Evolutionary conservation across 768 basidiomycete species (phyloP).

Genomic region (Leccinum boreale): DNA sequence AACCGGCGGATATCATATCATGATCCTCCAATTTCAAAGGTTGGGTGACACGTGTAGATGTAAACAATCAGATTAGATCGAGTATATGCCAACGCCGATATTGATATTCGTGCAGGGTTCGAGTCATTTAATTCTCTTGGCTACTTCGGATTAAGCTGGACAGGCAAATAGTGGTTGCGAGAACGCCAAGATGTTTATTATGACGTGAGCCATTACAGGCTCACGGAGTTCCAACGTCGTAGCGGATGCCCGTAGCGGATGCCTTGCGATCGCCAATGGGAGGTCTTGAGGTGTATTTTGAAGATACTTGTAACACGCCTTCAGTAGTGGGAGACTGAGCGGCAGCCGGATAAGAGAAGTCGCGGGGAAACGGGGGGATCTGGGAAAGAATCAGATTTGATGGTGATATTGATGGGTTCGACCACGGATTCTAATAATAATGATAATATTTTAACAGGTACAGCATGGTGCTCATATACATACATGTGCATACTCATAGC

Average conservation of each 20-base stretch:
- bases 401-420: neutral
- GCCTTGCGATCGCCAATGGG: neutral
- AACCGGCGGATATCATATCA: no score
- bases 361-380: neutral
- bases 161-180: neutral
- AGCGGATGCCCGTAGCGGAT: no score
- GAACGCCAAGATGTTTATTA: neutral
- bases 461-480: neutral
- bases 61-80: neutral
- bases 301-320: neutral
- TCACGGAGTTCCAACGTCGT: neutral
- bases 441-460: neutral
- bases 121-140: neutral
- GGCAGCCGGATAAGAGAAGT: neutral
- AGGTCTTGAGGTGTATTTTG: neutral
- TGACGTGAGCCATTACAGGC: neutral
- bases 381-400: neutral
- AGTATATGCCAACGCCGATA: neutral
- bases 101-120: neutral
- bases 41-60: neutral
- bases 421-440: neutral
- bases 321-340: neutral
- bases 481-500: constrained; percentile 8
- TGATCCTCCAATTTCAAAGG: no score
- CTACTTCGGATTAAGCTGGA: neutral